phyloP scores from a whole-genome alignment of 305 asterid species.

The Withania somnifera region DNA sequence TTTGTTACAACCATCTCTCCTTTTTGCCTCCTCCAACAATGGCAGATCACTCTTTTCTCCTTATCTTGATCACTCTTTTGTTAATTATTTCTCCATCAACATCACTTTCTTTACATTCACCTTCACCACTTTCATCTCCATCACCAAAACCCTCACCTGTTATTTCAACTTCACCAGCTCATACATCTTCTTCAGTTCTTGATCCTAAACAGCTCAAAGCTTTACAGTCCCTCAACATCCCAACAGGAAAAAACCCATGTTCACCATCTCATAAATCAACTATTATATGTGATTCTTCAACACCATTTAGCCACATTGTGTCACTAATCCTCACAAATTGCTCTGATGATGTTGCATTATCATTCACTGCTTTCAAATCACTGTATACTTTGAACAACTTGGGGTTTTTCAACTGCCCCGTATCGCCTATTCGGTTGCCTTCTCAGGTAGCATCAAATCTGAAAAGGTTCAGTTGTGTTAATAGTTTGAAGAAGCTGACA shows the following conservation, averaged over 20 bases:
- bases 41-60: background rate
- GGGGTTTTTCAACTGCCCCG: background rate
- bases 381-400: conserved; percentile 19
- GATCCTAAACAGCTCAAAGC: conserved; percentile 83
- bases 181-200: conserved; percentile 40
- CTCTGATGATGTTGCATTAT: conserved; percentile 65
- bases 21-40: background rate
- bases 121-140: conserved; percentile 16
- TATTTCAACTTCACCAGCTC: conserved; percentile 14
- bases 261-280: conserved; percentile 40
- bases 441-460: conserved; percentile 47
- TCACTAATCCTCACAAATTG: conserved; percentile 73
- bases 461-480: conserved; percentile 52
- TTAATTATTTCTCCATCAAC: background rate
- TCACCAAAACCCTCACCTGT: conserved; percentile 13
- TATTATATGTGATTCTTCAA: conserved; percentile 50
- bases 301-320: conserved; percentile 76
- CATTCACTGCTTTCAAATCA: conserved; percentile 60
- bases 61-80: background rate
- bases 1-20: too few species aligned
- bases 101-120: background rate
- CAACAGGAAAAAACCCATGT: conserved; percentile 60
- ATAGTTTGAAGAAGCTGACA: conserved; percentile 54
- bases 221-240: conserved; percentile 67
- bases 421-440: conserved; percentile 31